Percentiles rank a stretch among this genome's conserved stretches.
Evolutionary conservation across 352 stramenopile genomes (phyloP).

Genomic region (Phytopythium oedochilum): DNA sequence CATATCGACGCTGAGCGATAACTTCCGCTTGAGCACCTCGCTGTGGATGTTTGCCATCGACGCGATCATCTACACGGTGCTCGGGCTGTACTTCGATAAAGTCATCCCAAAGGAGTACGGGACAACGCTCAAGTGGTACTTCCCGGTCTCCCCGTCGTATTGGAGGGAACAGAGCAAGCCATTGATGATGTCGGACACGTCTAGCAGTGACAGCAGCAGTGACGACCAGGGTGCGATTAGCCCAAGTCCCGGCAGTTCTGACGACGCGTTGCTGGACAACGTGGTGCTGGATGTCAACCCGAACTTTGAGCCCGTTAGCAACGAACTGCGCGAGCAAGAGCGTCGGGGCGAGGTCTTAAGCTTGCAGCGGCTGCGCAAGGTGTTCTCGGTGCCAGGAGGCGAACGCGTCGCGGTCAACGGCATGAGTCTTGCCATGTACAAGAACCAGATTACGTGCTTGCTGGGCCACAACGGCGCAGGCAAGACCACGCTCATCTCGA

Average conservation of each 20-base stretch:
- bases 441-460: constrained; percentile 89
- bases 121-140: constrained; percentile 89
- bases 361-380: constrained; percentile 49
- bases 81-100: constrained; percentile 89
- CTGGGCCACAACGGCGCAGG: constrained; percentile 92
- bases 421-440: constrained; percentile 86
- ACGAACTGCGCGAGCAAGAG: constrained; percentile 38
- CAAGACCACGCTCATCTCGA: constrained; percentile 89
- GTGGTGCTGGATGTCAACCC: constrained; percentile 31
- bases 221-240: not conserved
- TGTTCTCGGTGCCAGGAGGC: constrained; percentile 68
- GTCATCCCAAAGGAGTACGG: constrained; percentile 90
- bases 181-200: not conserved
- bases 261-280: constrained; percentile 14
- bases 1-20: constrained; percentile 22
- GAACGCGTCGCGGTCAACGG: constrained; percentile 79
- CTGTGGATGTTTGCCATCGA: constrained; percentile 84
- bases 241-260: not conserved
- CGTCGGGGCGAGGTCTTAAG: constrained; percentile 28
- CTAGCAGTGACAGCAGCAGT: not conserved
- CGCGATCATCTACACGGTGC: constrained; percentile 82
- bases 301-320: constrained; percentile 31
- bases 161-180: constrained; percentile 1
- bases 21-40: constrained; percentile 49
- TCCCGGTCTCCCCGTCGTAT: constrained; percentile 61